Conservation (phyloP, 108 stramenopile species). For the Cyclotella atomus region DNA sequence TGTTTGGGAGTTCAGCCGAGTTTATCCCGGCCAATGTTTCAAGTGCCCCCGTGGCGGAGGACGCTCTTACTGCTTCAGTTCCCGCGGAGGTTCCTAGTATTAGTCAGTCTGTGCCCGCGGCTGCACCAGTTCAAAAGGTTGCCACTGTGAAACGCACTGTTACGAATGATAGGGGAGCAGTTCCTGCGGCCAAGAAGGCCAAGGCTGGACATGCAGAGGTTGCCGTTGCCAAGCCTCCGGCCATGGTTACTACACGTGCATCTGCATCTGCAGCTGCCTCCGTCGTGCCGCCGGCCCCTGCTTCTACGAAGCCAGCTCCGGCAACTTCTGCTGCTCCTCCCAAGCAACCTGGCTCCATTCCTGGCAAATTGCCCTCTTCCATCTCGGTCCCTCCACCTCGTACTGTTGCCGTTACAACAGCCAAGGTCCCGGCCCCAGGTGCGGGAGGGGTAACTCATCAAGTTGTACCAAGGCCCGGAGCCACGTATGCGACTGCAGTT, state of each 20-base stretch:
- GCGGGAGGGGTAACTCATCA: constrained; percentile 35
- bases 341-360: constrained; percentile 11
- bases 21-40: constrained; percentile 23
- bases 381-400: background rate
- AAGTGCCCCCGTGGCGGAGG: background rate
- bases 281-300: constrained; percentile 8
- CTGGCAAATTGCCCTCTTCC: constrained; percentile 11
- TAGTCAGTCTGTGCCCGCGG: background rate
- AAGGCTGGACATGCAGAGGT: too few species aligned
- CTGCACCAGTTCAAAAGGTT: background rate
- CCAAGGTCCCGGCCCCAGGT: too few species aligned
- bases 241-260: too few species aligned
- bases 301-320: background rate
- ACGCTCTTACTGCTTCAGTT: background rate
- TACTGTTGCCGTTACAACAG: background rate
- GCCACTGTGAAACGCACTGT: background rate
- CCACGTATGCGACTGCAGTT: constrained; percentile 11
- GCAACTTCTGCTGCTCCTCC: background rate
- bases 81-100: background rate
- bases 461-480: constrained; percentile 26
- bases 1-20: constrained; percentile 15
- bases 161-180: background rate
- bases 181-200: constrained; percentile 32
- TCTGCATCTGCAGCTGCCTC: too few species aligned
- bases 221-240: too few species aligned